Percentiles rank a stretch among this genome's conserved stretches.
Evolutionary conservation across 805 yeast species (phyloP).

Genomic region (Lipomyces starkeyi): DNA sequence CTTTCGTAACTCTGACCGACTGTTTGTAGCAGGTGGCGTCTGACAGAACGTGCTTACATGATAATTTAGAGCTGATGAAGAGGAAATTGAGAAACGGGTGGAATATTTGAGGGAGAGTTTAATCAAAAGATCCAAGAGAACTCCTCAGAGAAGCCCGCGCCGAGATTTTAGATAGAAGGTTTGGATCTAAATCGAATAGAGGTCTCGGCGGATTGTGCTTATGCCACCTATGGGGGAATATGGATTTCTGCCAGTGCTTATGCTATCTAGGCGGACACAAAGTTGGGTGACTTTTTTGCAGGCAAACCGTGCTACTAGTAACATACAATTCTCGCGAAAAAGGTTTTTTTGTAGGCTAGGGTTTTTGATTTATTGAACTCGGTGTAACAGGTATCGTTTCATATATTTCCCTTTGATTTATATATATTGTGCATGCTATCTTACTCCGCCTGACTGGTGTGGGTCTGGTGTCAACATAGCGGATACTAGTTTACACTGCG

Average conservation of each 20-base stretch:
- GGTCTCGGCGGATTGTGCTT: no score
- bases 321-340: background rate
- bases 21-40: background rate
- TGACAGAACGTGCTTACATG: background rate
- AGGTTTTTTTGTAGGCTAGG: background rate
- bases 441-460: background rate
- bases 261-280: background rate
- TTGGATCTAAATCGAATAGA: background rate
- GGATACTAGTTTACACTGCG: background rate
- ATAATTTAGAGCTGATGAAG: conserved; percentile 30
- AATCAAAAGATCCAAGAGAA: background rate
- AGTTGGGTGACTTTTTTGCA: background rate
- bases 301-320: no score
- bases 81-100: conserved; percentile 38
- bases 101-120: conserved; percentile 27
- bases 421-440: background rate
- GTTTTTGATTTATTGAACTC: background rate
- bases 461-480: background rate
- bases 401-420: background rate
- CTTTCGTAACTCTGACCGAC: background rate
- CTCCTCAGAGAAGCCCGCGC: background rate
- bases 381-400: background rate
- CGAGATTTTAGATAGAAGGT: background rate
- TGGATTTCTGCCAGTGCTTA: background rate
- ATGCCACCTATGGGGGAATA: no score